Evolutionary conservation across 2,329 filamentous ascomycete genomes (phyloP).

Genomic region (Diaporthe humulicola): DNA sequence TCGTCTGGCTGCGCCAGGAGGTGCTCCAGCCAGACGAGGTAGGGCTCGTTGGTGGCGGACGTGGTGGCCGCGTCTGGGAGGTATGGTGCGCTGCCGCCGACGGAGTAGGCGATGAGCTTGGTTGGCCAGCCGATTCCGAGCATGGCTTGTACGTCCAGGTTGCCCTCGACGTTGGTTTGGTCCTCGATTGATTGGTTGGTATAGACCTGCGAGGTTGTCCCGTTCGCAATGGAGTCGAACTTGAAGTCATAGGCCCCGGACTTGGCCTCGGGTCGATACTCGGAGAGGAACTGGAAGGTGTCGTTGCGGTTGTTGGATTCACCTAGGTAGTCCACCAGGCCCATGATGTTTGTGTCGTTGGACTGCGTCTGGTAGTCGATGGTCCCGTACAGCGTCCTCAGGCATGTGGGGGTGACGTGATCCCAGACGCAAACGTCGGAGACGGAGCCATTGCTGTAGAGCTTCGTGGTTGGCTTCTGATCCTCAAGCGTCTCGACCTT

Average conservation of each 20-base stretch:
- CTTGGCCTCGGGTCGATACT: slow-evolving; percentile 53
- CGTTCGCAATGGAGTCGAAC: slow-evolving; percentile 50
- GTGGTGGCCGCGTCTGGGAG: slow-evolving; percentile 34
- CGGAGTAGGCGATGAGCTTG: slow-evolving; percentile 49
- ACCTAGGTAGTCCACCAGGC: slow-evolving; percentile 60
- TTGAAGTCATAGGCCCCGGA: slow-evolving; percentile 50
- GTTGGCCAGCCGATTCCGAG: slow-evolving; percentile 49
- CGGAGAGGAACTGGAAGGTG: slow-evolving; percentile 51
- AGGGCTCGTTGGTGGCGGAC: slow-evolving; percentile 48
- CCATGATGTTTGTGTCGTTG: slow-evolving; percentile 56
- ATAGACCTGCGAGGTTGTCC: slow-evolving; percentile 47
- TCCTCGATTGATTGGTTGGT: slow-evolving; percentile 47
- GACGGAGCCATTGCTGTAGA: slow-evolving; percentile 51
- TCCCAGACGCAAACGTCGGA: slow-evolving; percentile 59
- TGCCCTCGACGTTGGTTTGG: slow-evolving; percentile 64
- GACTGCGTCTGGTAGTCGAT: slow-evolving; percentile 63
- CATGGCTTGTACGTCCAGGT: slow-evolving; percentile 70
- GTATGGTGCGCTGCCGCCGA: slow-evolving; percentile 50
- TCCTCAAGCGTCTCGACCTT: slow-evolving; percentile 48
- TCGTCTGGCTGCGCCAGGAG: slow-evolving; percentile 64
- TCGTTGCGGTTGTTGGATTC: slow-evolving; percentile 62
- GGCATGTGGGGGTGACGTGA: slow-evolving; percentile 60
- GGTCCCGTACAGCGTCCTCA: slow-evolving; percentile 60
- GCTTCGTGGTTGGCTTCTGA: slow-evolving; percentile 45
- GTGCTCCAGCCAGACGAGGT: slow-evolving; percentile 65